Base-by-base conservation (phyloP, 2,329 filamentous ascomycete genomes). In the Cladosporium sp. region DNA sequence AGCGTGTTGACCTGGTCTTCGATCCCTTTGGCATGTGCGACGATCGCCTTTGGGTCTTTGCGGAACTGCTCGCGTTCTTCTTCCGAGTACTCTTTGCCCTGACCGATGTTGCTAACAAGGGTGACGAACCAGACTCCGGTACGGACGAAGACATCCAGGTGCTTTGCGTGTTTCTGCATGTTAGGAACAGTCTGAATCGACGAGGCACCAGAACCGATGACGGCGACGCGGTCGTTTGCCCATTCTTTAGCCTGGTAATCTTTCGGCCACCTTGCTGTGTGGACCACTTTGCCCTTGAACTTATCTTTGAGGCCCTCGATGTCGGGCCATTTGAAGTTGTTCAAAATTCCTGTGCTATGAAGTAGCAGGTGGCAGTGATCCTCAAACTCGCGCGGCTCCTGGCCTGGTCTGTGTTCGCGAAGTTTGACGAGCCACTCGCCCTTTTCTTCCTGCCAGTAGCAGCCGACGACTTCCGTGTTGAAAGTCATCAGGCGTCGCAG, bases 401-500 rank as follows among this genome's bases (percentile, higher is more conserved):
- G 75, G 0, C 75, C 76, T 11, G 75, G 63, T 26, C 70, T 71
- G 5, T 70, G 78, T 65, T 84, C 77, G n/a, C 76, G 74, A 5
- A 85, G 72, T 46, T 79, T 82, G 14, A 86, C 79, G 10, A 75
- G 78, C 84, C 83, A 86, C 67, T 82, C 76, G 5, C 82, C 83
- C 4, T 71, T 72, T 1, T 81, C 76, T 23, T 84, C 82, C 58
- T 83, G 75, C 83, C 83, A 85, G 58, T 80, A 79, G 23, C 79
- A 79, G 4, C 80, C 79, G 0, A 78, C 72, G 14, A 84, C 78
- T 67, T 83, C 77, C 10, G 79, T 82, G 64, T 82, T 80, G 74
- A 85, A 84, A 2, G 73, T 81, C 81, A 85, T 85, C 71, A 83
- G 84, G 67, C 84, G 83, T 51, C 80, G 76, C 3, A 85, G 74